Conservation (phyloP, 2,329 filamentous ascomycete genomes). For the Chaetoscypha palmicola region DNA sequence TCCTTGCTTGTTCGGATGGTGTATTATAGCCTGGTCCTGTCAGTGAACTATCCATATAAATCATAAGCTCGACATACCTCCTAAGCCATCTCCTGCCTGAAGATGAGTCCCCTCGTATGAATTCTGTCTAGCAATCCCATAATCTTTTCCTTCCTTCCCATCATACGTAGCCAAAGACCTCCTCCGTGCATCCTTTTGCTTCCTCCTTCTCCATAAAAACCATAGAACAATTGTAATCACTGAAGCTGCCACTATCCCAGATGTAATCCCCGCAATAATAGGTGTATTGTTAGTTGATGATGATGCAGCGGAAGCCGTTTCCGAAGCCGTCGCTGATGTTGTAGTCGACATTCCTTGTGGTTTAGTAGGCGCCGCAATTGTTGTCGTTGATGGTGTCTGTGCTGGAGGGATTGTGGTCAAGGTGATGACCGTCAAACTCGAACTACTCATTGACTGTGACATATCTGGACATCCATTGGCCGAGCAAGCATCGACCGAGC, state of each 20-base stretch:
- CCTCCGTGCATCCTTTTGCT: constrained; percentile 8
- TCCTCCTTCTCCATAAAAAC: constrained; percentile 16
- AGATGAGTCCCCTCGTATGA: constrained; percentile 3
- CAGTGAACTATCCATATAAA: not conserved
- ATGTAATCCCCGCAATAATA: constrained; percentile 20
- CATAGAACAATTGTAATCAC: constrained; percentile 16
- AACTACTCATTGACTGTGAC: constrained; percentile 1
- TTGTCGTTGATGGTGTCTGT: constrained; percentile 2
- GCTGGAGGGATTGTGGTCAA: constrained; percentile 2
- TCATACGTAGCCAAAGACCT: not conserved
- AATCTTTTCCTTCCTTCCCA: constrained; percentile 9
- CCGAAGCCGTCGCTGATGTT: not conserved
- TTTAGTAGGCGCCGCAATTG: not conserved
- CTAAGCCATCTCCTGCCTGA: constrained; percentile 7
- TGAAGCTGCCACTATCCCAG: constrained; percentile 13
- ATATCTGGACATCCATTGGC: constrained; percentile 28
- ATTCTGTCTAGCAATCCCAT: constrained; percentile 4
- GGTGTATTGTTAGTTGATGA: constrained; percentile 8
- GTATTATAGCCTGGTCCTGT: constrained; percentile 1
- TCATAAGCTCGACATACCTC: constrained; percentile 3
- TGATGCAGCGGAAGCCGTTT: not conserved
- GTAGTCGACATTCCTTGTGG: constrained; percentile 2
- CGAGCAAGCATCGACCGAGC: constrained; percentile 37
- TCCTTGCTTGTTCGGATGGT: not conserved
- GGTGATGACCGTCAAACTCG: constrained; percentile 3